Conservation (phyloP, 257 asterid species). For the Gentiana macrophylla region DNA sequence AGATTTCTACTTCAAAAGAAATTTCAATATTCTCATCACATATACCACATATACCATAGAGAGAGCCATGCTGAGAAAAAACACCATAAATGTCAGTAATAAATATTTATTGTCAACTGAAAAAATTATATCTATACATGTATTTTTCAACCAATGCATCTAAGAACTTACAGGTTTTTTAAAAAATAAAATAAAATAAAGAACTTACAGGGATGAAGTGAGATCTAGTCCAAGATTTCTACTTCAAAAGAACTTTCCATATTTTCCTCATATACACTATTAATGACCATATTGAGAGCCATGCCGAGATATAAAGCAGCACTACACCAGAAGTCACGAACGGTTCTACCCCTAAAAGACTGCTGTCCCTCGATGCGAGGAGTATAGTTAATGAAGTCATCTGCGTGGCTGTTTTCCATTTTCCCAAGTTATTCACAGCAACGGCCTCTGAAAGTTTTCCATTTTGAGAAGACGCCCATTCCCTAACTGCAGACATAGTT, state of each 20-base stretch:
- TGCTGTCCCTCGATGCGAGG: slow-evolving; percentile 80
- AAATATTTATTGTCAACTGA: too few relatives aligned
- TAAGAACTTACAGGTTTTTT: too few relatives aligned
- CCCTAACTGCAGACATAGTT: slow-evolving; percentile 98
- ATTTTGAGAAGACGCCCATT: slow-evolving; percentile 98
- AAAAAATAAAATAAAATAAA: too few relatives aligned
- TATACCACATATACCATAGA: slow-evolving; percentile 59
- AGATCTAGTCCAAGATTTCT: not conserved
- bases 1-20: slow-evolving; percentile 33
- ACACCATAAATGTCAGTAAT: too few relatives aligned
- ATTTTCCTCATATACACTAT: slow-evolving; percentile 63
- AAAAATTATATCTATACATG: too few relatives aligned
- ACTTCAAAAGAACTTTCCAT: slow-evolving; percentile 51
- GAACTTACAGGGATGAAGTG: not conserved
- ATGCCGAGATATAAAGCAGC: slow-evolving; percentile 68
- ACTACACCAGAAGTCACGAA: slow-evolving; percentile 50
- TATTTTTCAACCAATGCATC: too few relatives aligned
- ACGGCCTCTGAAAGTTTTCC: slow-evolving; percentile 90
- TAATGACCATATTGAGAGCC: slow-evolving; percentile 81
- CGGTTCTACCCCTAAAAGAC: slow-evolving; percentile 43
- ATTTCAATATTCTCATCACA: slow-evolving; percentile 59
- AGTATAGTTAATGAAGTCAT: slow-evolving; percentile 81
- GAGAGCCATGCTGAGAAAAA: slow-evolving; percentile 70
- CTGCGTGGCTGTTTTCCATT: slow-evolving; percentile 97
- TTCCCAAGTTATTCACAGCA: slow-evolving; percentile 90